Base-by-base conservation (phyloP, 2,329 filamentous ascomycete species). In the Thelonectria olida region DNA sequence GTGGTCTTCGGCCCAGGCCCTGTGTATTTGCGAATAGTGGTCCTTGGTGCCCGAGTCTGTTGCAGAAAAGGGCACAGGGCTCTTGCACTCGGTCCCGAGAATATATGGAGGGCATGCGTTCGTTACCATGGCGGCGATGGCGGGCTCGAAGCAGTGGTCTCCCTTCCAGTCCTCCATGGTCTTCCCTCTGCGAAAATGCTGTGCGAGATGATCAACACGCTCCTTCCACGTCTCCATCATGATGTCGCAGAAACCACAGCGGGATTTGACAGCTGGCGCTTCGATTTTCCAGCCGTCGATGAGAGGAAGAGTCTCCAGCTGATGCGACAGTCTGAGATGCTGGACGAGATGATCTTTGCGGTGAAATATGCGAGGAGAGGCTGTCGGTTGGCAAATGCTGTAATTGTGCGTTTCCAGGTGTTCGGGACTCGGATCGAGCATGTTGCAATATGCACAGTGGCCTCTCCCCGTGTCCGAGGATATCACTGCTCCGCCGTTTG, bases 271-370 rank as follows among this genome's bases (percentile, higher is more conserved):
- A 0, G 66, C 50, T 2, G 66, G 63, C 0, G 66, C 63, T 15
- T 69, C 61, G 5, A 67, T 58, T 42, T 72, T 74, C 74, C 74
- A 76, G 10, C 59, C 47, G 7, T 72, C 74, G 70, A 60, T 85
- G 75, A 79, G 81, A 76, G 63, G 76, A 68, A 49, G 70, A 36
- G 5, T 73, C 73, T 82, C 80, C 10, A 70, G 23, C n/a, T 70
- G 69, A 45, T 76, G 74, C 2, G 72, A 66, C 4, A 70, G 63
- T 15, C 71, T 63, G 1, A 76, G 59, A 13, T 76, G 74, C 19
- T 76, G 74, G 2, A 69, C 63, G 0, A 76, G 68, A 17, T 76
- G 74, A 7, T 76, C 74, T 7, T 75, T 76, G 4, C 74, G 66
- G 0, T 64, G 65, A 25, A 75, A 76, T 2, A 67, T 41, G 1